Base-by-base conservation (phyloP, 2,329 filamentous ascomycete species). In the Periconia macrospinosa region DNA sequence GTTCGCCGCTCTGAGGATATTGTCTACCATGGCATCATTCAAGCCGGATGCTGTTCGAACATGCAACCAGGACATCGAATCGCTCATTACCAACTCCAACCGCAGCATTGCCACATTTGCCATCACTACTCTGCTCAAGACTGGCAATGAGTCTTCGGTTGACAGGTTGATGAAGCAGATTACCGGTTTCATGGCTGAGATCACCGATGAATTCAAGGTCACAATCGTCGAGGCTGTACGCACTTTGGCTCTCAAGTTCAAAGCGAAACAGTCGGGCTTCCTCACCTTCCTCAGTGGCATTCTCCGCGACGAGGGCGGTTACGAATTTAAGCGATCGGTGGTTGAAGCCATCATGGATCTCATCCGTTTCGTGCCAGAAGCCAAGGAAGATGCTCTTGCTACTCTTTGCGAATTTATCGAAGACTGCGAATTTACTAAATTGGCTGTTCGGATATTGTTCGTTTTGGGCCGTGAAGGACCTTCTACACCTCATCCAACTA, bases 281-380 rank as follows among this genome's bases (percentile, higher is more conserved):
- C 86, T 99, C 49, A 86, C 91, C 47, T 99, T 99, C 85, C 84
- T 99, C 45, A 96, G 93, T 69, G 91, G 92, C n/a, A 96, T 97
- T 54, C 81, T 99, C 49, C 87, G 94, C 27, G 94, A 99, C 65
- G 94, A 99, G 77, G 94, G 94, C 63, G 94, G 94, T 53, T 99
- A 96, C 74, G 94, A 97, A 57, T 99, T 99, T 79, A 99, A 99
- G 85, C 88, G 91, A 53, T 89, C 91, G 49, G 93, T 99, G 11
- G 93, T 99, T 18, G 94, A 99, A 80, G 96, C 92, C 82, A 97
- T 99, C 87, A 97, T 99, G 70, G 94, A 99, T 68, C 80, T 99
- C 52, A 97, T 99, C 81, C 97, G 97, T 75, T 99, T 99, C 68
- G 93, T 99, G 2, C 94, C 94, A 1, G 94, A 97, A 55, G 86